A percentile compares a stretch with the other conserved stretches of the same genome.
phyloP scores from a whole-genome alignment of 495 filamentous ascomycete genomes.

The Neurospora sp. region DNA sequence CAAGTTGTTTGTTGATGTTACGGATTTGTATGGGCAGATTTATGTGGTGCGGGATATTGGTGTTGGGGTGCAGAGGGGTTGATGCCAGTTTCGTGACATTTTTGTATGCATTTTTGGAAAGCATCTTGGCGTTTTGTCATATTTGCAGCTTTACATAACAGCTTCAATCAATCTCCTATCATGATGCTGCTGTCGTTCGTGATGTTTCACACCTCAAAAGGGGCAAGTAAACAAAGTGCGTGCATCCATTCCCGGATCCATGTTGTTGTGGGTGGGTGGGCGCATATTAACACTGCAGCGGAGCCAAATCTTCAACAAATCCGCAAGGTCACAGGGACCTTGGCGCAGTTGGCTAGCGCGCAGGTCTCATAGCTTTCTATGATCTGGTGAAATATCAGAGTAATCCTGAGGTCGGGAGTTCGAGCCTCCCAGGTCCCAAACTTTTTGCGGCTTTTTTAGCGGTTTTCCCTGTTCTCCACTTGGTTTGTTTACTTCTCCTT shows the following conservation, averaged over 20 bases:
- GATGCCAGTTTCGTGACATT: neutral
- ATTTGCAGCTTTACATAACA: neutral
- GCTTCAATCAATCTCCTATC: neutral
- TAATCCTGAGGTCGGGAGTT: neutral
- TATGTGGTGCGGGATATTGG: neutral
- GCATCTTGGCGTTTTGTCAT: neutral
- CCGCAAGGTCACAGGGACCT: neutral
- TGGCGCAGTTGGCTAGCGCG: neutral
- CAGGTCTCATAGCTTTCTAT: neutral
- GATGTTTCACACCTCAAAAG: neutral
- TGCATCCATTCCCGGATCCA: neutral
- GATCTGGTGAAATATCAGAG: neutral
- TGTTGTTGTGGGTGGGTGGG: neutral
- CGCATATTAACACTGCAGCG: neutral
- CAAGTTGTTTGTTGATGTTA: neutral
- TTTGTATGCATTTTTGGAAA: neutral
- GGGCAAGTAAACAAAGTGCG: neutral
- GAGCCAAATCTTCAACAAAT: neutral
- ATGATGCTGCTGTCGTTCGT: neutral
- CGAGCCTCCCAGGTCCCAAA: neutral
- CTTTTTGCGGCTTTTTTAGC: neutral
- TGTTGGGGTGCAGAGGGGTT: neutral
- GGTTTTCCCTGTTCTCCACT: neutral
- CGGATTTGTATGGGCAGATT: neutral
- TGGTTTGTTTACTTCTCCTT: neutral